These are phyloP conservation scores for Stagonosporopsis cucurbitacearum DNA, from an alignment of 2,329 filamentous ascomycete genomes.

Conservation along the genomic window DNA sequence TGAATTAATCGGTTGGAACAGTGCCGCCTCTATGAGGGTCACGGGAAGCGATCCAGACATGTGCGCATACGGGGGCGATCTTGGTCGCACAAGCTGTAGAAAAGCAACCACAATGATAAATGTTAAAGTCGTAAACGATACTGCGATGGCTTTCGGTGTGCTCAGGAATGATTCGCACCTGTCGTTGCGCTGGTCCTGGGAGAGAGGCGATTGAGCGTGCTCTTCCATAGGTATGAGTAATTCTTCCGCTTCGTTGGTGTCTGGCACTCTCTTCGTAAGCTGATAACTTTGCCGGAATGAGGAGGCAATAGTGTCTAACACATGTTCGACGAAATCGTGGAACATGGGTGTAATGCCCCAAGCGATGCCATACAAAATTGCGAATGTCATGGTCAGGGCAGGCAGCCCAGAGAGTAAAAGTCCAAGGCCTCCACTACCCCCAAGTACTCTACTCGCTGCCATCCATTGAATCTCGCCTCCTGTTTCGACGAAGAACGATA, in stretches of 20 bases:
- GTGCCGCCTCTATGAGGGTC: constrained; percentile 24
- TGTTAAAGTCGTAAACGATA: constrained; percentile 17
- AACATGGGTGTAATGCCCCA: constrained; percentile 19
- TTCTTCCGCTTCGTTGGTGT: constrained; percentile 12
- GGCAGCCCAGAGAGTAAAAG: constrained; percentile 22
- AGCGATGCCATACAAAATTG: constrained; percentile 16
- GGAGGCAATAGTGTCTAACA: constrained; percentile 5
- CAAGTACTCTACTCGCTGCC: constrained; percentile 24
- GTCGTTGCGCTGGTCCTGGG: not conserved
- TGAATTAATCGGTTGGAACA: constrained; percentile 25
- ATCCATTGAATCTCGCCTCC: constrained; percentile 30
- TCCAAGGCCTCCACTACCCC: constrained; percentile 24
- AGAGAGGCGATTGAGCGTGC: not conserved
- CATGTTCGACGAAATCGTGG: constrained; percentile 19
- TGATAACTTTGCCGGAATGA: constrained; percentile 15
- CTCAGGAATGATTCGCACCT: not conserved
- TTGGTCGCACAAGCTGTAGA: constrained; percentile 22
- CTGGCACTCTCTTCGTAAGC: constrained; percentile 9
- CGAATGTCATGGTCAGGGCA: constrained; percentile 14
- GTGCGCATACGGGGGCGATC: constrained; percentile 23
- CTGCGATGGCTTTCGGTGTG: constrained; percentile 15
- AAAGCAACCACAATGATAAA: constrained; percentile 9
- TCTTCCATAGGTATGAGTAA: constrained; percentile 18
- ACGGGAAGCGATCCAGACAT: constrained; percentile 28
- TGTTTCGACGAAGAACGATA: constrained; percentile 25